phyloP scores from a whole-genome alignment of 2,329 filamentous ascomycete species.

The Ophiostoma himal-ulmi region DNA sequence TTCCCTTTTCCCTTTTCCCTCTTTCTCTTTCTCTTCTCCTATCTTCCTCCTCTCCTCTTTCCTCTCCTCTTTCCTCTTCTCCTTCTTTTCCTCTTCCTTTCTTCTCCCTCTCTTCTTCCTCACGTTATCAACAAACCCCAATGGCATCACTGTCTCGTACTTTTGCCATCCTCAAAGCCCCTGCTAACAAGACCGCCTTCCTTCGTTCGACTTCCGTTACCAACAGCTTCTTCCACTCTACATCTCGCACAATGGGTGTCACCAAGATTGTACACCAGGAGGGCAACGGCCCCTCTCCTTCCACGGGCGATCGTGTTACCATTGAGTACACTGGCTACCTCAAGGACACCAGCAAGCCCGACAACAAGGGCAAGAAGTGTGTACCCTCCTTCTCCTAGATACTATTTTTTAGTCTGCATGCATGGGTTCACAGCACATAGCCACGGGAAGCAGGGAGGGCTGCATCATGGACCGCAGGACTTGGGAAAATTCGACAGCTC shows the following conservation, averaged over 20 bases:
- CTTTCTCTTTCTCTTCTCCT: not conserved
- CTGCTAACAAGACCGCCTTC: slow-evolving; percentile 18
- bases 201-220: slow-evolving; percentile 10
- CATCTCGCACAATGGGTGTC: slow-evolving; percentile 59
- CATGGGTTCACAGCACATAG: not conserved
- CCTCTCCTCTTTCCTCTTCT: not conserved
- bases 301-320: slow-evolving; percentile 63
- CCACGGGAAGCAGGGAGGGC: not conserved
- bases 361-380: slow-evolving; percentile 67
- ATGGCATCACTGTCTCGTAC: slow-evolving; percentile 20
- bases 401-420: not conserved
- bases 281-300: slow-evolving; percentile 59
- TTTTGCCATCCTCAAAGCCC: slow-evolving; percentile 18
- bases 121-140: not conserved
- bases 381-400: slow-evolving; percentile 29
- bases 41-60: not conserved
- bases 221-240: slow-evolving; percentile 21
- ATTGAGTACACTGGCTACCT: slow-evolving; percentile 92
- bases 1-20: not conserved
- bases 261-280: slow-evolving; percentile 57
- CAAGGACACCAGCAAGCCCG: slow-evolving; percentile 56
- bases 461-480: not conserved
- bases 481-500: too few species aligned
- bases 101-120: not conserved
- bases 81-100: not conserved